Conservation (phyloP, 2,329 filamentous ascomycete genomes). For the Mariannaea elegans region DNA sequence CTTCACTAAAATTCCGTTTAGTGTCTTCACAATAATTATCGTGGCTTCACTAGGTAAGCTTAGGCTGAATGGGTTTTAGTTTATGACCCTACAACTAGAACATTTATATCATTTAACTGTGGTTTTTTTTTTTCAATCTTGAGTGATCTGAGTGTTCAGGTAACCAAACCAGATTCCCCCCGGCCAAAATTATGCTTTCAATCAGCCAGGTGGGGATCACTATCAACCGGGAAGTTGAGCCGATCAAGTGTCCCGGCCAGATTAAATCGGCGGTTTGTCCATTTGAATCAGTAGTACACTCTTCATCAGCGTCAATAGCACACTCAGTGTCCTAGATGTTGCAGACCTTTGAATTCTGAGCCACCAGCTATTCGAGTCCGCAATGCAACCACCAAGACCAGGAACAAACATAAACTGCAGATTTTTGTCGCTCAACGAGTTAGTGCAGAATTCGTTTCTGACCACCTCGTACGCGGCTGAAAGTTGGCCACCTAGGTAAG, state of each 20-base stretch:
- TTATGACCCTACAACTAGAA: no score
- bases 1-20: no score
- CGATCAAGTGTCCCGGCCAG: neutral
- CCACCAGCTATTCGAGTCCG: neutral
- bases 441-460: neutral
- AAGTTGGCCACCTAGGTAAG: neutral
- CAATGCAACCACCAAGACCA: neutral
- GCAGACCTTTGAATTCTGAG: neutral
- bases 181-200: no score
- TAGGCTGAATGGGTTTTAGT: no score
- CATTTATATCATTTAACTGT: no score
- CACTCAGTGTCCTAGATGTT: slow-evolving; percentile 1
- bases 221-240: neutral
- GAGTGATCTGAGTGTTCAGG: no score
- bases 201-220: neutral
- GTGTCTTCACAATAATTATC: no score
- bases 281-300: neutral
- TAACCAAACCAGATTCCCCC: no score
- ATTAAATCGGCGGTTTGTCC: neutral
- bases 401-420: neutral
- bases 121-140: no score
- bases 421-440: neutral
- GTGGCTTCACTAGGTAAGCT: no score
- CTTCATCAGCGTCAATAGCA: neutral
- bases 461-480: neutral